Evolutionary conservation across 2,329 filamentous ascomycete species (phyloP).

Genomic region (Bipolaris zeicola): DNA sequence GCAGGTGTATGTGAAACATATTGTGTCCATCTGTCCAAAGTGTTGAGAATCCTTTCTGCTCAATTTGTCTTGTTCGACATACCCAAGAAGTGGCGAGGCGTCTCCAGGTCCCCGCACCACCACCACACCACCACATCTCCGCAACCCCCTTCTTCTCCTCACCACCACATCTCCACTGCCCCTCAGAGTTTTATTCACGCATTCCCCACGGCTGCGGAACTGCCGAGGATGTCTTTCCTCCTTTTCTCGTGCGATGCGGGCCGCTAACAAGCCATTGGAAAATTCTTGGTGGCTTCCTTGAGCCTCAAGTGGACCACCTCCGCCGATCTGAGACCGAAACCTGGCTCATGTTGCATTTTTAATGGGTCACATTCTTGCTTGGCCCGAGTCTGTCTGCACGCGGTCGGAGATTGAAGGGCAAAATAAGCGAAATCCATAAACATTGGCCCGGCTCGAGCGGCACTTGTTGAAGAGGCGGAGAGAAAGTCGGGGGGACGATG

Average conservation of each 20-base stretch:
- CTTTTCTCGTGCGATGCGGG: conserved; percentile 9
- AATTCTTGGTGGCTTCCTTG: conserved; percentile 17
- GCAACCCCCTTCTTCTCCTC: conserved; percentile 11
- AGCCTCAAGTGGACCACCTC: conserved; percentile 15
- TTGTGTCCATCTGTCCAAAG: background rate
- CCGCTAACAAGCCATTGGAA: conserved; percentile 9
- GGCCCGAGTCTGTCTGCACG: background rate
- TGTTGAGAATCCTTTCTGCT: background rate
- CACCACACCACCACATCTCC: conserved; percentile 3
- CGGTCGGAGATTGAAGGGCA: conserved; percentile 9
- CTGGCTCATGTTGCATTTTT: conserved; percentile 8
- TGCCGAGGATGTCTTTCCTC: conserved; percentile 9
- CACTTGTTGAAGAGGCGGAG: conserved; percentile 14
- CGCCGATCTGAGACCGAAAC: conserved; percentile 12
- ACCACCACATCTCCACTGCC: conserved; percentile 8
- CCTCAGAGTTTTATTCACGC: conserved; percentile 8
- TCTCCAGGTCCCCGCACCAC: conserved; percentile 9
- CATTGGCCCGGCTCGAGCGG: conserved; percentile 13
- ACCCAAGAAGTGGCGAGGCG: background rate
- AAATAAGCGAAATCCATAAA: conserved; percentile 6
- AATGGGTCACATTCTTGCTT: conserved; percentile 1
- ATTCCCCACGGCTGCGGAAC: conserved; percentile 11
- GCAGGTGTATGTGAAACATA: background rate
- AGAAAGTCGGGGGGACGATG: conserved; percentile 8
- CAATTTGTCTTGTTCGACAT: background rate